Percentiles rank a stretch among this genome's conserved stretches.
Evolutionary conservation across 2,329 filamentous ascomycete species (phyloP).

Genomic region (Drechslerella coelobrocha): DNA sequence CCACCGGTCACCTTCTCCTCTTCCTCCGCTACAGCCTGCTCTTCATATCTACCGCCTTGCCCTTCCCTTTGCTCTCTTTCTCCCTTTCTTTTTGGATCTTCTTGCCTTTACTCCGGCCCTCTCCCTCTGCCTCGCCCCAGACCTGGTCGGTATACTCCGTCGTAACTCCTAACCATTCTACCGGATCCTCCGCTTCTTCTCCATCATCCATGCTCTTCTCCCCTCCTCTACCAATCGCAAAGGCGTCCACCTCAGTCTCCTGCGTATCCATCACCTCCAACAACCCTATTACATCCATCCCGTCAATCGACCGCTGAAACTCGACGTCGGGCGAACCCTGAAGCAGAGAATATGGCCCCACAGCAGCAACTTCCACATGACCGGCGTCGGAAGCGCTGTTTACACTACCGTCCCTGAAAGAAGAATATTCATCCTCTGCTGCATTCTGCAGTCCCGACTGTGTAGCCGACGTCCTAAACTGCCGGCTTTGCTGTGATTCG

Average conservation of each 20-base stretch:
- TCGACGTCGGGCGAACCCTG: slow-evolving; percentile 39
- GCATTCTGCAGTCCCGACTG: not conserved
- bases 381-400: not conserved
- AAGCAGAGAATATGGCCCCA: slow-evolving; percentile 43
- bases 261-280: slow-evolving; percentile 48
- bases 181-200: slow-evolving; percentile 39
- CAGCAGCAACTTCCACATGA: not conserved
- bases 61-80: slow-evolving; percentile 23
- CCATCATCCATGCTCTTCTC: slow-evolving; percentile 30
- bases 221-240: slow-evolving; percentile 30
- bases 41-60: slow-evolving; percentile 46
- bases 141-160: slow-evolving; percentile 31
- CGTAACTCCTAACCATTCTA: slow-evolving; percentile 41
- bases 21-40: slow-evolving; percentile 23
- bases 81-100: not conserved
- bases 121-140: slow-evolving; percentile 24
- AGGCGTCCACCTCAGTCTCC: slow-evolving; percentile 26
- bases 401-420: slow-evolving; percentile 7
- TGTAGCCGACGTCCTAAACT: slow-evolving; percentile 11
- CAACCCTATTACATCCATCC: slow-evolving; percentile 34
- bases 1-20: not conserved
- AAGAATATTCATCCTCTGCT: slow-evolving; percentile 20
- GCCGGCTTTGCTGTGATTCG: not conserved
- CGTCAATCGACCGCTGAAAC: slow-evolving; percentile 49
- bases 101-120: slow-evolving; percentile 19